Percentiles rank a stretch among this genome's conserved stretches.
Conservation (phyloP, 1,284 basidiomycete genomes). For the Xanthoconium separans region DNA sequence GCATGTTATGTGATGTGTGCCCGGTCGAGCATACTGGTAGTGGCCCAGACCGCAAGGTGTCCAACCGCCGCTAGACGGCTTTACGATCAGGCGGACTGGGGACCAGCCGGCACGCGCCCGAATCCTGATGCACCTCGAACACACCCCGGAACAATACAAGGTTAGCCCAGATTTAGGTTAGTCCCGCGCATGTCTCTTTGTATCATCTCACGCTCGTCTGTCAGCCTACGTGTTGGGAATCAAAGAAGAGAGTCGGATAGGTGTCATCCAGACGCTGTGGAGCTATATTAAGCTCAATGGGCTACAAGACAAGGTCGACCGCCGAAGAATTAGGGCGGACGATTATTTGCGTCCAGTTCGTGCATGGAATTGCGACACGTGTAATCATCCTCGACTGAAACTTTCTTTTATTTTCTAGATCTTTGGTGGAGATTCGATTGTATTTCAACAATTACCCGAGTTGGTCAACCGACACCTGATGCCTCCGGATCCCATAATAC, state of each 20-base stretch:
- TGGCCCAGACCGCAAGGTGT: slow-evolving; percentile 64
- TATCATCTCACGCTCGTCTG: slow-evolving; percentile 10
- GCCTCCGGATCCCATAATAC: slow-evolving; percentile 79
- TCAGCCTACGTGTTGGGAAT: slow-evolving; percentile 70
- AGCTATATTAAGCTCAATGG: slow-evolving; percentile 88
- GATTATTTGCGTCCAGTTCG: slow-evolving; percentile 65
- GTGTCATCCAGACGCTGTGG: slow-evolving; percentile 86
- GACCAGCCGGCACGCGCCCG: slow-evolving; percentile 77
- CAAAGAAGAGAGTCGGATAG: slow-evolving; percentile 84
- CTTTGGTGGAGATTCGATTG: slow-evolving; percentile 61
- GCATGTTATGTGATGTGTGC: neutral
- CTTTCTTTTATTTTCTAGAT: slow-evolving; percentile 43
- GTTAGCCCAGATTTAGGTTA: slow-evolving; percentile 76
- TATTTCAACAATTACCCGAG: slow-evolving; percentile 85
- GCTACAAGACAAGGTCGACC: slow-evolving; percentile 89
- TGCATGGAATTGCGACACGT: slow-evolving; percentile 9
- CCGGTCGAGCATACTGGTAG: slow-evolving; percentile 37
- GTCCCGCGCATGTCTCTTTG: neutral
- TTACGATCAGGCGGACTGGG: slow-evolving; percentile 83
- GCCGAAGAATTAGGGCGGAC: slow-evolving; percentile 76
- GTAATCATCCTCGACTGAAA: neutral
- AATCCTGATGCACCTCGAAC: slow-evolving; percentile 80
- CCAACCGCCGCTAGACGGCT: slow-evolving; percentile 78
- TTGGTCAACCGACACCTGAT: slow-evolving; percentile 78
- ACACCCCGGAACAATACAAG: slow-evolving; percentile 86